phyloP scores from a whole-genome alignment of 2,329 filamentous ascomycete genomes.

The Aspergillus calidoustus region DNA sequence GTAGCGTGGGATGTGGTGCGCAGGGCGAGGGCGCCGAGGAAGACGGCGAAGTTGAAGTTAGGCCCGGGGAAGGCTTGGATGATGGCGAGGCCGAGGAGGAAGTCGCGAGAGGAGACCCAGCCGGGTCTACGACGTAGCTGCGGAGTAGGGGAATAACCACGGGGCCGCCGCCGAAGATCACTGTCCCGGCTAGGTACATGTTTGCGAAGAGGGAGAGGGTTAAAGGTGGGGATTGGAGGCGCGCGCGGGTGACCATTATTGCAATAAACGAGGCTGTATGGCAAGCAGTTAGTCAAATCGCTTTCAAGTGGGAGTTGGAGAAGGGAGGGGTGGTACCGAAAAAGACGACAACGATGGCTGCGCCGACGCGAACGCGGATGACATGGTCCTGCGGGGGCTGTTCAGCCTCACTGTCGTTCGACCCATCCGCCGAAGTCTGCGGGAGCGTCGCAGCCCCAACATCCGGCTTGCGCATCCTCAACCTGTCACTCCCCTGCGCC shows the following conservation, averaged over 20 bases:
- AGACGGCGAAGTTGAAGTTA: constrained; percentile 58
- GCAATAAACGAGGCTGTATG: constrained; percentile 63
- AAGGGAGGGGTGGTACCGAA: neutral
- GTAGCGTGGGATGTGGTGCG: constrained; percentile 34
- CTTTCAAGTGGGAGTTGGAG: neutral
- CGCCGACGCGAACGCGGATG: neutral
- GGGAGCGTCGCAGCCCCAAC: neutral
- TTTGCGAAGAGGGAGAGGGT: constrained; percentile 69
- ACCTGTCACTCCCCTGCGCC: neutral
- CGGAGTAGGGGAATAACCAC: constrained; percentile 68
- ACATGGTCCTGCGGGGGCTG: neutral
- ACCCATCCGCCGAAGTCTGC: neutral
- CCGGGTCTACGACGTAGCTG: constrained; percentile 65
- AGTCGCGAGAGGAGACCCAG: constrained; percentile 73
- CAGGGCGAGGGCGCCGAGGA: constrained; percentile 58
- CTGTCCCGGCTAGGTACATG: constrained; percentile 73
- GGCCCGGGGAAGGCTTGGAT: constrained; percentile 73
- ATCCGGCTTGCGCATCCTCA: neutral
- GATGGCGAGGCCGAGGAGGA: constrained; percentile 72
- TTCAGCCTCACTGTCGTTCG: neutral
- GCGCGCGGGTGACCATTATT: constrained; percentile 57
- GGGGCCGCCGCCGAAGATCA: constrained; percentile 68
- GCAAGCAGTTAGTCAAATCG: constrained; percentile 15
- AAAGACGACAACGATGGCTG: neutral
- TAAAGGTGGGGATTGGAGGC: constrained; percentile 47